Conservation (phyloP, 345 rosid genomes). For the Eucalyptus sp. region DNA sequence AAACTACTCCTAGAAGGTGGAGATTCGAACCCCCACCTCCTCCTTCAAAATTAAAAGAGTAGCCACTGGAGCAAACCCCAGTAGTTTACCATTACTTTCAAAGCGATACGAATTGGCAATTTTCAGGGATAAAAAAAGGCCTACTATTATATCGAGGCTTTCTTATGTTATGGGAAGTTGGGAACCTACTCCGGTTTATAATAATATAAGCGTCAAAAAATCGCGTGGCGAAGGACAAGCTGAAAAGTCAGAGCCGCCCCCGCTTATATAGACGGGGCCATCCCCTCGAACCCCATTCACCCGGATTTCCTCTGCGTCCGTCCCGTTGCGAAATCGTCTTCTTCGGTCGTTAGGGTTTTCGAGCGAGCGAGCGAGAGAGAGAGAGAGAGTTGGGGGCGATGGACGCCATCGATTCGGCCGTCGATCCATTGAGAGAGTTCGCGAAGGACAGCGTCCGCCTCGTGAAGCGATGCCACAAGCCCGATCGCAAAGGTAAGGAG, state of each 20-base stretch:
- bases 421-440: conserved; percentile 68
- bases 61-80: too few relatives aligned
- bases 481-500: conserved; percentile 53
- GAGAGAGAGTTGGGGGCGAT: conserved; percentile 1
- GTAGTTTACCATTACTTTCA: neutral
- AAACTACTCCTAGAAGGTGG: too few relatives aligned
- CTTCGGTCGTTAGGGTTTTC: neutral
- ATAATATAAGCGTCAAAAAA: neutral
- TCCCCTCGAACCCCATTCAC: neutral
- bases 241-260: neutral
- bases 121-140: neutral
- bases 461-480: conserved; percentile 77
- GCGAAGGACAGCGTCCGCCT: conserved; percentile 73
- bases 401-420: conserved; percentile 58
- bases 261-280: neutral
- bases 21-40: too few relatives aligned
- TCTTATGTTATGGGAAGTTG: neutral
- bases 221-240: neutral
- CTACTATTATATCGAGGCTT: too few relatives aligned
- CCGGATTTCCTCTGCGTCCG: neutral
- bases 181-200: neutral
- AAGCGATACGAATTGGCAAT: neutral
- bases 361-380: neutral
- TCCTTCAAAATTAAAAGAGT: too few relatives aligned
- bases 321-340: neutral